These are phyloP conservation scores for Chrysosporium queenslandicum DNA, from an alignment of 2,329 filamentous ascomycete species.

Conservation along the genomic window DNA sequence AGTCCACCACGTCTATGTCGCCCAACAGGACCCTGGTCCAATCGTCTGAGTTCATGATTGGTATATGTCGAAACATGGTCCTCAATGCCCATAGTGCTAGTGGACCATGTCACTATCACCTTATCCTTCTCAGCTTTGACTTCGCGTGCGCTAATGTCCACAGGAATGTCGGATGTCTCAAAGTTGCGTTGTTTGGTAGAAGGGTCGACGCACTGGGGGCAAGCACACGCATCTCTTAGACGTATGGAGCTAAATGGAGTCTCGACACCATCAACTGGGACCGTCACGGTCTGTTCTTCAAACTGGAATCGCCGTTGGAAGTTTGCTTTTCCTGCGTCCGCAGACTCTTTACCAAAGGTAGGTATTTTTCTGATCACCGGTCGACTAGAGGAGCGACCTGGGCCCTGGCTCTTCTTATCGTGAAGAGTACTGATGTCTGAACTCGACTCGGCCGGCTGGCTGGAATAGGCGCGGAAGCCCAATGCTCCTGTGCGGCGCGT, in stretches of 20 bases:
- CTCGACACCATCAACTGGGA: background rate
- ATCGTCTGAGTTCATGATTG: slow-evolving; percentile 13
- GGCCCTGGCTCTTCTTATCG: background rate
- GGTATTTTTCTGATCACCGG: background rate
- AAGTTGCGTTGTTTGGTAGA: slow-evolving; percentile 56
- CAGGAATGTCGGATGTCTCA: slow-evolving; percentile 54
- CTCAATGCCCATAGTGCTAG: slow-evolving; percentile 8
- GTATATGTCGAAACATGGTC: slow-evolving; percentile 35
- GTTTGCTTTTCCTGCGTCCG: too few species aligned
- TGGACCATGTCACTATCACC: slow-evolving; percentile 46
- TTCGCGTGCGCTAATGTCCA: slow-evolving; percentile 32
- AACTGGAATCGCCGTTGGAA: too few species aligned
- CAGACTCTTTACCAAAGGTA: too few species aligned
- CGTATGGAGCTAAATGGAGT: slow-evolving; percentile 8
- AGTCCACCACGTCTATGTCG: background rate
- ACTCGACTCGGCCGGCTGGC: background rate
- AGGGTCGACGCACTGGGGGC: slow-evolving; percentile 44
- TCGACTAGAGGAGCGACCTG: background rate
- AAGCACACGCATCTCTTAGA: slow-evolving; percentile 49
- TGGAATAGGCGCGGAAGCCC: background rate
- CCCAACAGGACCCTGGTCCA: background rate
- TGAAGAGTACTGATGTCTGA: too few species aligned
- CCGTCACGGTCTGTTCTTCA: background rate
- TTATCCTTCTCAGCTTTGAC: slow-evolving; percentile 31
- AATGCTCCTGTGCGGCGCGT: background rate